These are phyloP conservation scores for Sclerospora graminicola DNA, from an alignment of 352 stramenopile species.

Conservation along the genomic window DNA sequence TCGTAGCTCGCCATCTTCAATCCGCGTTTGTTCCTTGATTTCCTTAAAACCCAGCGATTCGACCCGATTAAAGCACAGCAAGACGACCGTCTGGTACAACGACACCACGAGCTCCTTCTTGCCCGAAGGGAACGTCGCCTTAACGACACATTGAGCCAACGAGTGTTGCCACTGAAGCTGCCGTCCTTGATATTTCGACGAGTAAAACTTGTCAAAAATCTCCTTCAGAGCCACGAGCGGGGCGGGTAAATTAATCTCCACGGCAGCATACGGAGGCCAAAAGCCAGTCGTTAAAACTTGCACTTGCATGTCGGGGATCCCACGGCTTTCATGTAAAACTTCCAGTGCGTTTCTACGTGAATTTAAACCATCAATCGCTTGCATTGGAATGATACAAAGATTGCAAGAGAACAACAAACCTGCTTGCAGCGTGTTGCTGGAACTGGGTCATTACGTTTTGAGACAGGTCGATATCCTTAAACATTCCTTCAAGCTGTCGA, in stretches of 20 bases:
- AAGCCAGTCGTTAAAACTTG: slow-evolving; percentile 96
- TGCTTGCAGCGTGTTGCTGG: slow-evolving; percentile 65
- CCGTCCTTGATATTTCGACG: slow-evolving; percentile 79
- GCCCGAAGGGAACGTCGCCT: slow-evolving; percentile 66
- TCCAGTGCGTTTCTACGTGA: slow-evolving; percentile 36
- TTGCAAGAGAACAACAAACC: slow-evolving; percentile 20
- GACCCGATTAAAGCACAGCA: slow-evolving; percentile 74
- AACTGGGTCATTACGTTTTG: slow-evolving; percentile 92
- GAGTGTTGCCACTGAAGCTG: slow-evolving; percentile 88
- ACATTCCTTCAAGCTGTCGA: slow-evolving; percentile 96
- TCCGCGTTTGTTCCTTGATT: slow-evolving; percentile 80
- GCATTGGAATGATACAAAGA: neutral
- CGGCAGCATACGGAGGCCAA: slow-evolving; percentile 91
- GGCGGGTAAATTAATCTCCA: slow-evolving; percentile 71
- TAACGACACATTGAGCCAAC: slow-evolving; percentile 83
- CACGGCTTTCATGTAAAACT: slow-evolving; percentile 22
- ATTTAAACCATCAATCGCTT: slow-evolving; percentile 1
- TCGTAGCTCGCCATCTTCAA: slow-evolving; percentile 85
- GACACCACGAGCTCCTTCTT: slow-evolving; percentile 85
- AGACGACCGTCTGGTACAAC: slow-evolving; percentile 79
- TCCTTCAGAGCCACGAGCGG: slow-evolving; percentile 55
- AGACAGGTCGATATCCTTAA: slow-evolving; percentile 97
- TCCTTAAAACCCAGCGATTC: slow-evolving; percentile 72
- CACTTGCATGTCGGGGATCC: slow-evolving; percentile 89
- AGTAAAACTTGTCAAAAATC: slow-evolving; percentile 88